phyloP scores from a whole-genome alignment of 306 rosid species.

The Vicia faba region DNA sequence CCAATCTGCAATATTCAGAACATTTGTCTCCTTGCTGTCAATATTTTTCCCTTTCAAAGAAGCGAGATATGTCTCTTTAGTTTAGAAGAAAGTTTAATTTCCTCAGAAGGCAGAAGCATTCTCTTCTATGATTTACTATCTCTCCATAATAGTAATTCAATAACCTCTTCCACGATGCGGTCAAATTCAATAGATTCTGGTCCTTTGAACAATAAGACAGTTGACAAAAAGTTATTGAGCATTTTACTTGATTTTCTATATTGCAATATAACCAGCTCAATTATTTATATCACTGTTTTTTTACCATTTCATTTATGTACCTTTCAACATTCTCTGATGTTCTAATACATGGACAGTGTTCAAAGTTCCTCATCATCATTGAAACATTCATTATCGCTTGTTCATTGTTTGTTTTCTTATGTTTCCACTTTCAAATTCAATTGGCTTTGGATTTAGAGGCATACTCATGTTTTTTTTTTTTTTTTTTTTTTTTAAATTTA shows the following conservation, averaged over 20 bases:
- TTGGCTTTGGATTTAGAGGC: constrained; percentile 28
- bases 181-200: constrained; percentile 9
- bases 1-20: neutral
- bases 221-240: constrained; percentile 6
- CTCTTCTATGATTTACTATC: constrained; percentile 14
- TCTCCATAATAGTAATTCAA: constrained; percentile 4
- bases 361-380: too few relatives aligned
- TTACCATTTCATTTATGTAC: constrained; percentile 18
- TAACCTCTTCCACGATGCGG: neutral
- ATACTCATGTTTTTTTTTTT: constrained; percentile 25
- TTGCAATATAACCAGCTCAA: constrained; percentile 2
- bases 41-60: constrained; percentile 12
- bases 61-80: constrained; percentile 7
- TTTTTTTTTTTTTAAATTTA: constrained; percentile 17
- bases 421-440: constrained; percentile 22
- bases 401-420: constrained; percentile 21
- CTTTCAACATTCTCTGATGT: constrained; percentile 2
- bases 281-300: constrained; percentile 10
- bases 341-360: too few relatives aligned
- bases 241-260: constrained; percentile 12
- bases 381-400: constrained; percentile 9
- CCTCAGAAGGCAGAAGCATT: constrained; percentile 1
- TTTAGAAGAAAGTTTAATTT: neutral
- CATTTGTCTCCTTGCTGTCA: neutral
- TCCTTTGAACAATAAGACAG: constrained; percentile 1